Conservation (phyloP, 2,329 filamentous ascomycete genomes). For the Didymella pinodella region DNA sequence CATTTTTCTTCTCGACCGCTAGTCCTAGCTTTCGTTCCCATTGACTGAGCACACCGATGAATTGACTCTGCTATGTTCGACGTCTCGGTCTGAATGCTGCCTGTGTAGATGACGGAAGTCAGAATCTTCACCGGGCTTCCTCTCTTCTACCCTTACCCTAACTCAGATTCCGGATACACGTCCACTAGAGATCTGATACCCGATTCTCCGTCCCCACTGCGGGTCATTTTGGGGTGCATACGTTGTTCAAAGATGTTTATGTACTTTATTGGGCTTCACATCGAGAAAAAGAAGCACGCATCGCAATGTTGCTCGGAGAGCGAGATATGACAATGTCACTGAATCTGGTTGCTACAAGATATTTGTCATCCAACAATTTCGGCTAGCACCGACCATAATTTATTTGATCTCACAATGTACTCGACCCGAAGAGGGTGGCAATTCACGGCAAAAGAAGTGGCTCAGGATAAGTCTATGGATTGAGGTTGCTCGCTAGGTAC, state of each 20-base stretch:
- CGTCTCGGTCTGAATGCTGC: too few species aligned
- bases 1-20: not conserved
- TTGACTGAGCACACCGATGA: not conserved
- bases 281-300: not conserved
- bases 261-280: not conserved
- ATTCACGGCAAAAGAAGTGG: not conserved
- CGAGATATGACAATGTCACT: not conserved
- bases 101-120: too few species aligned
- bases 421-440: not conserved
- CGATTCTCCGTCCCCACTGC: too few species aligned
- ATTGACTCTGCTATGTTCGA: not conserved
- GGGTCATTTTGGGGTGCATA: not conserved
- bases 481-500: not conserved
- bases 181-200: too few species aligned
- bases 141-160: too few species aligned
- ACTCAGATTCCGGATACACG: too few species aligned
- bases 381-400: too few species aligned
- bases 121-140: too few species aligned
- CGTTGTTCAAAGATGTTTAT: not conserved
- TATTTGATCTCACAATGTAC: too few species aligned
- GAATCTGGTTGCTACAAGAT: not conserved
- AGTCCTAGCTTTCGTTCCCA: not conserved
- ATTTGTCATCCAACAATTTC: not conserved
- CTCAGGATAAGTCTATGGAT: not conserved
- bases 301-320: not conserved